These are phyloP conservation scores for Scheffersomyces parashehatae DNA, from an alignment of 1,139 yeast genomes.

Conservation along the genomic window DNA sequence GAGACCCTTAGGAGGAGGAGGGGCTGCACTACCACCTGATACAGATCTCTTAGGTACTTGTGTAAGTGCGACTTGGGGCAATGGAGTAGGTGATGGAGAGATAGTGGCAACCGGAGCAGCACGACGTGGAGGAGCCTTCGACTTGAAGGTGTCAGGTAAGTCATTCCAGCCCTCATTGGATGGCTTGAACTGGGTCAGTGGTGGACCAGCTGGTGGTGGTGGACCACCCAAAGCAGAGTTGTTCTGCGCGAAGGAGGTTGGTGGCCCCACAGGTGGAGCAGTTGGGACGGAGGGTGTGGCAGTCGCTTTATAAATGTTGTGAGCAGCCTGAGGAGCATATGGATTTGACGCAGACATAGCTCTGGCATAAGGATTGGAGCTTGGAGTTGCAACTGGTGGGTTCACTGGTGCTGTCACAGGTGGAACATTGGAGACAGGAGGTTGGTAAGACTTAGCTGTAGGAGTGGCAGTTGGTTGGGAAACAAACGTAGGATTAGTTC, in stretches of 20 bases:
- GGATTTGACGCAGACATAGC: constrained; percentile 22
- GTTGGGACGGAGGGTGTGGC: constrained; percentile 10
- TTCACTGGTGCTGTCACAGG: constrained; percentile 5
- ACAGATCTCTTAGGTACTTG: constrained; percentile 14
- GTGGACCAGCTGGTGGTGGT: constrained; percentile 36
- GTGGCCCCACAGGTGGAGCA: constrained; percentile 22
- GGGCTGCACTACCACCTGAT: constrained; percentile 9
- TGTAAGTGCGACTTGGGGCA: constrained; percentile 11
- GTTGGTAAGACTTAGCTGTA: constrained; percentile 5
- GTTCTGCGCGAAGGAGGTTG: constrained; percentile 9
- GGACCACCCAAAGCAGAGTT: constrained; percentile 12
- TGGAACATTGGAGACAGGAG: constrained; percentile 6
- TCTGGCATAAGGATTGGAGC: constrained; percentile 25
- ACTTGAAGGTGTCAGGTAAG: constrained; percentile 69
- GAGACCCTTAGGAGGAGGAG: constrained; percentile 41
- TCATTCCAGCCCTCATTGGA: constrained; percentile 95
- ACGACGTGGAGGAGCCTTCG: constrained; percentile 49
- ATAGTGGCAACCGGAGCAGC: constrained; percentile 50
- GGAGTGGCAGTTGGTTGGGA: constrained; percentile 9
- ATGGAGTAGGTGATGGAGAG: constrained; percentile 20
- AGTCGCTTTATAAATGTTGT: constrained; percentile 19
- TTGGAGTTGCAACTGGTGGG: constrained; percentile 15
- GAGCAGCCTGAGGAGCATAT: constrained; percentile 24
- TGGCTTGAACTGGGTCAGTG: constrained; percentile 43
- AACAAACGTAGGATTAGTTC: constrained; percentile 6